Conservation (phyloP, 495 filamentous ascomycete species). For the Aeminium ludgeri region DNA sequence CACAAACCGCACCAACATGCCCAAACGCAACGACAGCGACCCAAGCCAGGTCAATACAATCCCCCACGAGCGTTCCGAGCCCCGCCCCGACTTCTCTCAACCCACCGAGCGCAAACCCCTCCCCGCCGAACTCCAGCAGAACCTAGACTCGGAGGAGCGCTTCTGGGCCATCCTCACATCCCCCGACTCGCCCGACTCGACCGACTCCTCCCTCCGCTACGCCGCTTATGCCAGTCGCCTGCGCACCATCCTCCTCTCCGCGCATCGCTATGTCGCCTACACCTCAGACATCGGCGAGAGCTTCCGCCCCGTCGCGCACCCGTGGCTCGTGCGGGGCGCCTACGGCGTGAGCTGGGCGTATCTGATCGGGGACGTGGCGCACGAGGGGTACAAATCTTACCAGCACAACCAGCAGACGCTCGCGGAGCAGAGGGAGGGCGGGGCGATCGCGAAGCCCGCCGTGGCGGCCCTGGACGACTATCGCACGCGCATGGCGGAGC, state of each 20-base stretch:
- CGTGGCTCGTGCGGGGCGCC: constrained; percentile 57
- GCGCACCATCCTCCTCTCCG: constrained; percentile 73
- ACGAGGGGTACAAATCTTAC: constrained; percentile 95
- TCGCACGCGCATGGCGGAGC: constrained; percentile 74
- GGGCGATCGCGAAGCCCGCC: constrained; percentile 3
- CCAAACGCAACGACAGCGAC: constrained; percentile 11
- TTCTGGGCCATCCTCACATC: constrained; percentile 64
- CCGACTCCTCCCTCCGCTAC: constrained; percentile 71
- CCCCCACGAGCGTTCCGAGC: constrained; percentile 19
- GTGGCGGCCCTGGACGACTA: constrained; percentile 83
- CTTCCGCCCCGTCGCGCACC: constrained; percentile 85
- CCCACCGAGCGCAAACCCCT: constrained; percentile 46
- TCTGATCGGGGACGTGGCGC: constrained; percentile 69
- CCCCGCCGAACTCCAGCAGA: constrained; percentile 50
- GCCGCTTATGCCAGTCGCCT: constrained; percentile 52
- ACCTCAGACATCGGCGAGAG: constrained; percentile 95
- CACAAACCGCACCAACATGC: constrained; percentile 25
- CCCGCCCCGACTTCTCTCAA: constrained; percentile 28
- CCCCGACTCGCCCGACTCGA: constrained; percentile 66
- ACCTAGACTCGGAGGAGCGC: constrained; percentile 59
- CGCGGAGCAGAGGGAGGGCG: constrained; percentile 27
- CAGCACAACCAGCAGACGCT: constrained; percentile 51
- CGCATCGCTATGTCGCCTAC: constrained; percentile 94
- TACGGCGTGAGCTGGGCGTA: constrained; percentile 92
- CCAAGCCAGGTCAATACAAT: constrained; percentile 14